phyloP scores from a whole-genome alignment of 177 flowering plant genomes.

The Vitis hybrid region DNA sequence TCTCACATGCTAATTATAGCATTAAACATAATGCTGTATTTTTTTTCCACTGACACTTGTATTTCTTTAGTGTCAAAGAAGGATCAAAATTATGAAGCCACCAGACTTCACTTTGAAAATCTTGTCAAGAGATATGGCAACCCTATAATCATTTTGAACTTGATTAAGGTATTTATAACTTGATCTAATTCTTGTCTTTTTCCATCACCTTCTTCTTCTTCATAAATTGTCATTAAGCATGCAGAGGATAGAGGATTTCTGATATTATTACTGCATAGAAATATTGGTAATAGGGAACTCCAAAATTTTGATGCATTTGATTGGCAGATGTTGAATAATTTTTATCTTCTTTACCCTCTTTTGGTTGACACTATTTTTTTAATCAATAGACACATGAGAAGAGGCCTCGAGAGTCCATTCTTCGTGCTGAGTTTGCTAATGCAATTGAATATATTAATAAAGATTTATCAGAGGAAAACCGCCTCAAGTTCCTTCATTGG shows the following conservation, averaged over 20 bases:
- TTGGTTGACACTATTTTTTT: background rate
- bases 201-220: background rate
- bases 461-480: slow-evolving; percentile 45
- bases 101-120: slow-evolving; percentile 56
- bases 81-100: slow-evolving; percentile 53
- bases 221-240: background rate
- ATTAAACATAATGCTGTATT: background rate
- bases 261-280: background rate
- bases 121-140: slow-evolving; percentile 54
- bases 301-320: background rate
- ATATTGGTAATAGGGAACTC: background rate
- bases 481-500: slow-evolving; percentile 54
- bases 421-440: slow-evolving; percentile 55
- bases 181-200: background rate
- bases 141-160: slow-evolving; percentile 52
- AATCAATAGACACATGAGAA: slow-evolving; percentile 41
- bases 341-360: background rate
- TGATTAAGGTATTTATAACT: slow-evolving; percentile 38
- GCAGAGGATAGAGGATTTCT: too few species aligned
- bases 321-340: slow-evolving; percentile 4
- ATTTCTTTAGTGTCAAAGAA: slow-evolving; percentile 50
- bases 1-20: background rate
- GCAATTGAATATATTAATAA: slow-evolving; percentile 53
- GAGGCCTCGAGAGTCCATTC: slow-evolving; percentile 56
- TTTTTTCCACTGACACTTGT: background rate